Base-by-base conservation (phyloP, 2,329 filamentous ascomycete genomes). In the Nothophoma quercina region DNA sequence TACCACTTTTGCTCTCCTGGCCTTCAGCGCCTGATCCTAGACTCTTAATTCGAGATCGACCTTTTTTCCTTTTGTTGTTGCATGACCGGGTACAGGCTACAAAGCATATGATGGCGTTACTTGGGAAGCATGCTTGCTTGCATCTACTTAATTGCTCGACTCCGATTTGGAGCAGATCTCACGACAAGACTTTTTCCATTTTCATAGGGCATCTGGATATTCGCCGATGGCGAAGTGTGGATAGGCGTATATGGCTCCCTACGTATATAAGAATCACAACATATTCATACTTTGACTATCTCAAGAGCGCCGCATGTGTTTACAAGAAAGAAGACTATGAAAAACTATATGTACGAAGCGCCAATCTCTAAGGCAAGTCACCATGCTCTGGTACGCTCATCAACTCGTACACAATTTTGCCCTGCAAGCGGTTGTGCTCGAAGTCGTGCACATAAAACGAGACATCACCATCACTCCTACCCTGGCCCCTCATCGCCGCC, bases 381-480 rank as follows among this genome's bases (percentile, higher is more conserved):
- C 21, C 26, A 16, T 8, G 47, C 12, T 12, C n/a, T 8, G 15
- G 12, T 34, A 18, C 25, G 26, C 12, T n/a, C 15, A 9, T 46
- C 51, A 67, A 32, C 54, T 67, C 65, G 30, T 45, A 71, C 30
- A 43, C 35, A 5, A 65, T 55, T 52, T 69, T 71, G 15, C 7
- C 35, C 36, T 59, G 55, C 36, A 72, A 7, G 41, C 28, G 61
- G 12, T 67, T 68, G 39, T 51, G n/a, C 6, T 39, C 49, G 45
- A 64, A 67, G 32, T 69, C 59, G 55, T 66, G 58, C 30, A 59
- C 55, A 58, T 53, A 70, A 7, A 48, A 35, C 29, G 49, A 40
- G n/a, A 61, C 47, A 42, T 56, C 49, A 18, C 44, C 56, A 15
- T 41, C 55, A 33, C 52, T 55, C 40, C 42, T 52, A 4, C 60